Evolutionary conservation across 129 eudicot genomes (phyloP), one percentile per base, ranked within the genome.

Genomic region (Pseudognaphalium luteoalbum): DNA sequence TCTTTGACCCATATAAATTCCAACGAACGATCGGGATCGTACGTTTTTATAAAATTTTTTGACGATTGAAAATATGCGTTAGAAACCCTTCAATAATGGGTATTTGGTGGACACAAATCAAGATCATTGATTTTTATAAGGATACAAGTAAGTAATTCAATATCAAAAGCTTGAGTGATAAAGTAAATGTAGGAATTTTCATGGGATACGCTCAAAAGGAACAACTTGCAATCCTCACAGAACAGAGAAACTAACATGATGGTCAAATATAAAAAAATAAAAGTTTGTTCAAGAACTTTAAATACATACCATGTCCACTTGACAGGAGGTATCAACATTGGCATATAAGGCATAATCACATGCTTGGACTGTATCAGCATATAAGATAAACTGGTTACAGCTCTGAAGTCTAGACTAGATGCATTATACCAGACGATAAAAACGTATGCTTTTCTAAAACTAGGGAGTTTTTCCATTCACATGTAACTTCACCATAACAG

Each of bases 311-410:
- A 87, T 70, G 96, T 88, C 98, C 98, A 93, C 89, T 90, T 87
- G 83, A 85, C 88, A 76, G 98, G 98, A 80, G 91, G 98, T 68
- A 93, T 92, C 82, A 93, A 81, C 98, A 93, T 93, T 65, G 98
- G 98, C 97, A 93, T 93, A 74, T 93, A 93, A 74, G 97, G 97
- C 44, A 90, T 90, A 51, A 93, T 89, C 93, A 93, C 85, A 77
- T 93, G 98, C 84, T 88, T 87, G 69, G 94, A 93, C 98, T 93
- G 92, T 75, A 72, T 32, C 63, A 22, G 16, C 70, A 74, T 42
- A 70, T 29, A 30, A 74, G 29, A 76, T 51, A 11, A 34, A 59
- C 28, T 4, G 64, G 32, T 64, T 64, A 71, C 14, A 22, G 57
- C 10, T 64, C 65, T 16, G 51, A 76, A 67, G 5, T 64, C 65